Conservation (phyloP, 352 stramenopile genomes). For the Phytopythium cucurbitacearum region DNA sequence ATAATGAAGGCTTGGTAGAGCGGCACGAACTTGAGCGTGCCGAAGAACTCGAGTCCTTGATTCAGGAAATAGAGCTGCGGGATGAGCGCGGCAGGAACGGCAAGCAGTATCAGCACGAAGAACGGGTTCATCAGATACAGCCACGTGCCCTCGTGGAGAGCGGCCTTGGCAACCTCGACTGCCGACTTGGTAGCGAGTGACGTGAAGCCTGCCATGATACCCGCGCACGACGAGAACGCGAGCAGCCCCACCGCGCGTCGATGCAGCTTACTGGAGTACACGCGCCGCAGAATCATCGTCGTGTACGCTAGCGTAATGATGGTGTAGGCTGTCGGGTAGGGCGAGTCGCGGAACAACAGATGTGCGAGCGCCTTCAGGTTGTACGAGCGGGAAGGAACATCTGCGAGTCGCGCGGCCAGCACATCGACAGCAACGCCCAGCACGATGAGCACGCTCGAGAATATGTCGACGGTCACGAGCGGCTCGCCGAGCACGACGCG, state of each 20-base stretch:
- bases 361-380: slow-evolving; percentile 45
- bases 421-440: slow-evolving; percentile 59
- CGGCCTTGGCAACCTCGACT: slow-evolving; percentile 53
- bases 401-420: slow-evolving; percentile 41
- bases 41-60: slow-evolving; percentile 72
- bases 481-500: slow-evolving; percentile 57
- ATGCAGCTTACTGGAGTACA: slow-evolving; percentile 50
- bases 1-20: slow-evolving; percentile 84
- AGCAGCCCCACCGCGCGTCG: slow-evolving; percentile 46
- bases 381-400: slow-evolving; percentile 39
- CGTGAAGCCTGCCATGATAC: slow-evolving; percentile 75
- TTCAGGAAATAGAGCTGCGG: slow-evolving; percentile 79
- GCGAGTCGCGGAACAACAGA: slow-evolving; percentile 49
- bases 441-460: slow-evolving; percentile 63
- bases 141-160: slow-evolving; percentile 25
- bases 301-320: slow-evolving; percentile 42
- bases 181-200: slow-evolving; percentile 74
- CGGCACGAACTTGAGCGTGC: slow-evolving; percentile 78
- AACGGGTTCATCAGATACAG: slow-evolving; percentile 61
- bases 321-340: slow-evolving; percentile 53
- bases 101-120: slow-evolving; percentile 57
- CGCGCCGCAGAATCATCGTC: slow-evolving; percentile 45
- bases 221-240: slow-evolving; percentile 67
- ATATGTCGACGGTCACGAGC: slow-evolving; percentile 40
- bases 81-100: slow-evolving; percentile 51